Evolutionary conservation across 495 filamentous ascomycete species (phyloP).

Genomic region (Xylaria curta): DNA sequence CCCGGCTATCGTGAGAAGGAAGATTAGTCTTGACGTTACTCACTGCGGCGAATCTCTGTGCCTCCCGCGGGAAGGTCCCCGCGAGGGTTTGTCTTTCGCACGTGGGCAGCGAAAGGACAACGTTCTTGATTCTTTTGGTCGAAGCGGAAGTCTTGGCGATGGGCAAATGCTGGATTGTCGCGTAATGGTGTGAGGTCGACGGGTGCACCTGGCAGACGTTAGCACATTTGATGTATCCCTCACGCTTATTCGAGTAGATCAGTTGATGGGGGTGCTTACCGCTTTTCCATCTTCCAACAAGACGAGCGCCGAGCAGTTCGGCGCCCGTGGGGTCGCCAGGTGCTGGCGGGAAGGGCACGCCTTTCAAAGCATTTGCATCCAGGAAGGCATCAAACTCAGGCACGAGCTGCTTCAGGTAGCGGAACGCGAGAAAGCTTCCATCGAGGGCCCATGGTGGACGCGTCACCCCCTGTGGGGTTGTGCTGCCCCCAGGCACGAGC

Average conservation of each 20-base stretch:
- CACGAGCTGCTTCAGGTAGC: constrained; percentile 47
- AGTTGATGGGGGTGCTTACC: constrained; percentile 14
- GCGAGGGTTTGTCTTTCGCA: constrained; percentile 52
- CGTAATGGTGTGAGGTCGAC: constrained; percentile 38
- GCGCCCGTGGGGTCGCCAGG: constrained; percentile 36
- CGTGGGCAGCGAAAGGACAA: constrained; percentile 52
- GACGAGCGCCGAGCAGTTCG: constrained; percentile 48
- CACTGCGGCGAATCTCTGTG: constrained; percentile 24
- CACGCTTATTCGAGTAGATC: background rate
- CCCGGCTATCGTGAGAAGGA: background rate
- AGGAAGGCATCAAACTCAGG: constrained; percentile 39
- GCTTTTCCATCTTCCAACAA: constrained; percentile 50
- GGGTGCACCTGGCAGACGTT: constrained; percentile 41
- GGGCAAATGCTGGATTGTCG: constrained; percentile 41
- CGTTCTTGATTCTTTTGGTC: constrained; percentile 39
- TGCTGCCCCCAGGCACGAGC: background rate
- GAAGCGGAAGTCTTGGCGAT: constrained; percentile 33
- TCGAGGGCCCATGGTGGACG: constrained; percentile 48
- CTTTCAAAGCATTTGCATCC: constrained; percentile 17
- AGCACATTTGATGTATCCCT: background rate
- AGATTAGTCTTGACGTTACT: background rate
- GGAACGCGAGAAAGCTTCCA: constrained; percentile 48
- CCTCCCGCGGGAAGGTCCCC: constrained; percentile 34
- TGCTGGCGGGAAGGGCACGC: background rate
- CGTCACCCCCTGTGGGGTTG: background rate